Evolutionary conservation across 2,329 filamentous ascomycete species (phyloP), one percentile per base, ranked within the genome.

Genomic region (Zymoseptoria passerinii): DNA sequence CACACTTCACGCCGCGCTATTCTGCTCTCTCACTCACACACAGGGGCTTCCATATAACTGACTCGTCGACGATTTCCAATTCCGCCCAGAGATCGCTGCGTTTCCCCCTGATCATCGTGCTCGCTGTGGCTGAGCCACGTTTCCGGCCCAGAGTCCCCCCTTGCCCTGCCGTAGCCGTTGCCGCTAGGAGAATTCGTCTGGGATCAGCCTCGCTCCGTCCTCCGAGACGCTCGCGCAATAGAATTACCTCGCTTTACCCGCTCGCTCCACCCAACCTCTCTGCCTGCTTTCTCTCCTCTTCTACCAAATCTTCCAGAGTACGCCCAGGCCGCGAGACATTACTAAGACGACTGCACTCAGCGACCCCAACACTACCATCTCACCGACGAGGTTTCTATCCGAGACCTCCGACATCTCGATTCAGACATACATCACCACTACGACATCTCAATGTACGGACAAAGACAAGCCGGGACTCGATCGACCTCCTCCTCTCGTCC

Each of bases 391-490:
- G 50, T 52, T 23, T 28, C 23, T 44, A 44, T 44, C 35, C 35
- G 35, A 44, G 35, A 44, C 35, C 35, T 44, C 35, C 13, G 35
- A 52, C 20, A 48, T 20, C 53, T 57, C 61, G 58, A 65, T 52
- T 64, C 58, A 52, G 48, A 60, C 52, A 50, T 57, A 50, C 35
- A 44, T 44, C 35, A 44, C 35, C 35, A 44, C 35, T 13, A 44
- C 35, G 35, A 44, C 35, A 44, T 44, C 62, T 66, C 64, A 69
- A 71, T 70, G 68, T 68, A 66, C 66, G 53, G 56, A 67, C 61
- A 55, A 61, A 60, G 60, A 62, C 61, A 61, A 56, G 59, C 57
- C 56, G 58, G 56, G 55, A 64, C 61, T 59, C 59, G 63, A 62
- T 59, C 35, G 35, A 44, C 59, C 61, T 66, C 66, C 61, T 67